Conservation (phyloP, 192 early-diverging fungal genomes). For the Dimargaris xerosporica region DNA sequence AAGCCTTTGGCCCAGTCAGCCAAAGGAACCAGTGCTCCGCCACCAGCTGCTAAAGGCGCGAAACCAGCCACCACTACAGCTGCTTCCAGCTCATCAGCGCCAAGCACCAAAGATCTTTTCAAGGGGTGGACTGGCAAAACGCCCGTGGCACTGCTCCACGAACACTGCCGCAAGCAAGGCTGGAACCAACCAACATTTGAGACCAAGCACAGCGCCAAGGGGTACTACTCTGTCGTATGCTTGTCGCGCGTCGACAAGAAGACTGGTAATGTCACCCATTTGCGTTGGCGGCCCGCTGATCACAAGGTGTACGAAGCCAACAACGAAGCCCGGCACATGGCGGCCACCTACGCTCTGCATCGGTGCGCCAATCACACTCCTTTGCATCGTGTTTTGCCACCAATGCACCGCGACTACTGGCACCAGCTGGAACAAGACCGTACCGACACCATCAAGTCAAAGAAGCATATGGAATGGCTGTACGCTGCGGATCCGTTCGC, state of each 20-base stretch:
- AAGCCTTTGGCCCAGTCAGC: no score
- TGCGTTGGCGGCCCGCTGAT: conserved; percentile 5
- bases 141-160: conserved; percentile 57
- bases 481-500: conserved; percentile 72
- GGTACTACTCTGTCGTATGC: conserved; percentile 14
- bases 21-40: no score
- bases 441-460: conserved; percentile 23
- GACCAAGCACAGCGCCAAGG: conserved; percentile 24
- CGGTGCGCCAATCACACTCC: conserved; percentile 51
- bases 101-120: neutral
- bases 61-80: no score
- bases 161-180: conserved; percentile 53
- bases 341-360: conserved; percentile 66
- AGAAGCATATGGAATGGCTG: conserved; percentile 25
- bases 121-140: conserved; percentile 76
- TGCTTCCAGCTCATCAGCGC: neutral
- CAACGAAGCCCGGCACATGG: conserved; percentile 46
- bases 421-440: conserved; percentile 30
- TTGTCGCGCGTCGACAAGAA: conserved; percentile 31
- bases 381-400: conserved; percentile 59
- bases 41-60: no score
- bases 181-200: conserved; percentile 62
- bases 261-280: conserved; percentile 19
- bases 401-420: conserved; percentile 58
- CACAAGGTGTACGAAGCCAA: conserved; percentile 14